Evolutionary conservation across 257 asterid species (phyloP), one percentile per base, ranked within the genome.

Genomic region (Pogostemon cablin): DNA sequence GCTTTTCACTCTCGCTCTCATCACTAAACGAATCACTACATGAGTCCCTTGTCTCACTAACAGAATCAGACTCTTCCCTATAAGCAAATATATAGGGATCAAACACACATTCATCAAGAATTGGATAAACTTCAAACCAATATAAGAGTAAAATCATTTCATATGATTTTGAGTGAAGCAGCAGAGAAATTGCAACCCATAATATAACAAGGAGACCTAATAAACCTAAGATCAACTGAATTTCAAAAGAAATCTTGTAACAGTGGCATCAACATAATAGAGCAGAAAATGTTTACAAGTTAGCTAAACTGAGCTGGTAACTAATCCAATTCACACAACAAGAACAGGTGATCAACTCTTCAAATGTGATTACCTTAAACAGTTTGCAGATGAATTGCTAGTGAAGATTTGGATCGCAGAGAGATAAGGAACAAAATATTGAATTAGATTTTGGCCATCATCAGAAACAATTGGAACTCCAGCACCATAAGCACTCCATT

Each of bases 381-480:
- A 79, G 76, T 81, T 84, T 8, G 69, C 80, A 50, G 96, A 83
- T 5, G 96, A 84, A 79, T 67, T 88, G 82, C 89, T 85, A 81
- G 95, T 91, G 79, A 89, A 95, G 79, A 95, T 89, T 81, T 91
- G 99, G 72, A 95, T 86, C 4, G 99, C 99, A 38, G 99, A 95
- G 75, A 95, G 96, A 68, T 88, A 95, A 69, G 99, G 99, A 6
- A 88, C 96, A 75, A 89, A 91, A 77, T 91, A 95, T 71, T 91
- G 98, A 55, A 91, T 75, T 47, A 87, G 72, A 40, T 83, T 81
- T 74, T 88, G 93, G 65, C 87, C 96, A 69, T 84, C 84, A 47
- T 84, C 90, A 32, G 95, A 82, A 38, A 72, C 50, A 65, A 93
- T 80, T 7, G 98, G 96, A 67, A 91, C 96, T 7, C 99, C 98